Percentiles rank a stretch among this genome's conserved stretches.
These are phyloP conservation scores for Alternaria infectoria DNA, from an alignment of 2,329 filamentous ascomycete genomes.

Conservation along the genomic window DNA sequence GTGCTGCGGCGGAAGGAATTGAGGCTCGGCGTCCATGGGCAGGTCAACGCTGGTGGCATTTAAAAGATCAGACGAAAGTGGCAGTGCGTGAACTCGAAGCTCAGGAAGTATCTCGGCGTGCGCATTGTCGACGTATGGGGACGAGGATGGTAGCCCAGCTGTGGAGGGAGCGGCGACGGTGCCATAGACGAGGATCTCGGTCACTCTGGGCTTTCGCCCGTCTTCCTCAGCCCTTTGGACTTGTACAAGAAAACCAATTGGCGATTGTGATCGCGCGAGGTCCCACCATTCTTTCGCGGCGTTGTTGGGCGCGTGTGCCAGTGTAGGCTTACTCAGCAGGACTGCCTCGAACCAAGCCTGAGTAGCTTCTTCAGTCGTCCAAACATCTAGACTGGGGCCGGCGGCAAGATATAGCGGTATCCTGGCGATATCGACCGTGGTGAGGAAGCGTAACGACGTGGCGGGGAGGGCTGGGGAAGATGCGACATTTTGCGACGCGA, in stretches of 20 bases:
- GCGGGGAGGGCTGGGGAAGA: conserved; percentile 22
- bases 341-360: conserved; percentile 50
- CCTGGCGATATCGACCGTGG: conserved; percentile 47
- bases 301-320: conserved; percentile 1
- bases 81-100: conserved; percentile 49
- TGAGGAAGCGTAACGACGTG: conserved; percentile 43
- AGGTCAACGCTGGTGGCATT: conserved; percentile 7
- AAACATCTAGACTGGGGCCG: conserved; percentile 49
- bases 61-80: conserved; percentile 53
- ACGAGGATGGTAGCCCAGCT: conserved; percentile 36
- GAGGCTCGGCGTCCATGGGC: conserved; percentile 29
- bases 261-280: conserved; percentile 45
- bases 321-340: conserved; percentile 32
- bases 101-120: conserved; percentile 26
- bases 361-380: conserved; percentile 41
- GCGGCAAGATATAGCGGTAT: conserved; percentile 51
- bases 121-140: conserved; percentile 20
- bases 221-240: conserved; percentile 19
- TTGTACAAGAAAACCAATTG: conserved; percentile 49
- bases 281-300: conserved; percentile 46
- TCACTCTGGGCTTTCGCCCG: conserved; percentile 31
- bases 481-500: conserved; percentile 30
- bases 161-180: conserved; percentile 31
- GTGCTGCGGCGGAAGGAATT: conserved; percentile 41
- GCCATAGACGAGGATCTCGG: conserved; percentile 56